Percentiles rank a stretch among this genome's conserved stretches.
phyloP scores from a whole-genome alignment of 768 basidiomycete genomes.

The Russula dissimulans region DNA sequence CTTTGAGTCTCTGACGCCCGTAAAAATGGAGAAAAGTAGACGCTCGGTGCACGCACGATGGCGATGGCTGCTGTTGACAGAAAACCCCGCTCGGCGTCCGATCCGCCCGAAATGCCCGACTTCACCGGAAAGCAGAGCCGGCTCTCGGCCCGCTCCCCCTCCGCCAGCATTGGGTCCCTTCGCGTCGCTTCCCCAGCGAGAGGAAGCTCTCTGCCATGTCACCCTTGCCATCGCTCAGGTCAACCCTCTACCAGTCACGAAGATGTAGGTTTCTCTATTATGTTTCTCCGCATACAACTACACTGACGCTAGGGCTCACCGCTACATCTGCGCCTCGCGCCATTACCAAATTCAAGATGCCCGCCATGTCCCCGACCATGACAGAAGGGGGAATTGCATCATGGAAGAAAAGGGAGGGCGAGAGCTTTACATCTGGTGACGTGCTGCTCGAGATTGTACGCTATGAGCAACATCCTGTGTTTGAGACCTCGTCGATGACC shows the following conservation, averaged over 20 bases:
- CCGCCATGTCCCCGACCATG: conserved; percentile 97
- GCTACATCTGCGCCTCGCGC: conserved; percentile 42
- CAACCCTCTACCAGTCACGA: background rate
- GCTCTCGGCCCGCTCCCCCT: background rate
- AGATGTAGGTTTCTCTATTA: background rate
- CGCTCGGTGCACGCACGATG: background rate
- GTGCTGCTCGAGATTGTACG: conserved; percentile 84
- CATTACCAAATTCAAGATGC: conserved; percentile 77
- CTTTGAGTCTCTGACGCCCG: no score
- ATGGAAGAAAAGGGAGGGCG: conserved; percentile 88
- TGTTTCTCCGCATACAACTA: background rate
- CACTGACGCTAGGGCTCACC: conserved; percentile 40
- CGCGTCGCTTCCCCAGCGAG: background rate
- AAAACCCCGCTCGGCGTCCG: background rate
- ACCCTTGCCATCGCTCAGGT: conserved; percentile 2
- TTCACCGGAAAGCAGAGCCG: background rate
- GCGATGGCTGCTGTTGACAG: no score
- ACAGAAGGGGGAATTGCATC: conserved; percentile 85
- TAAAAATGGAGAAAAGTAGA: background rate
- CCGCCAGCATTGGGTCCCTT: no score
- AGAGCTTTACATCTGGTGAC: conserved; percentile 70
- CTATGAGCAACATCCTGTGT: conserved; percentile 13
- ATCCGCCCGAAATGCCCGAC: background rate
- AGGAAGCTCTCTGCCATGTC: background rate
- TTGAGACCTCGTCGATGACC: background rate